Evolutionary conservation across 2,329 filamentous ascomycete genomes (phyloP).

Genomic region (Alternaria incomplexa): DNA sequence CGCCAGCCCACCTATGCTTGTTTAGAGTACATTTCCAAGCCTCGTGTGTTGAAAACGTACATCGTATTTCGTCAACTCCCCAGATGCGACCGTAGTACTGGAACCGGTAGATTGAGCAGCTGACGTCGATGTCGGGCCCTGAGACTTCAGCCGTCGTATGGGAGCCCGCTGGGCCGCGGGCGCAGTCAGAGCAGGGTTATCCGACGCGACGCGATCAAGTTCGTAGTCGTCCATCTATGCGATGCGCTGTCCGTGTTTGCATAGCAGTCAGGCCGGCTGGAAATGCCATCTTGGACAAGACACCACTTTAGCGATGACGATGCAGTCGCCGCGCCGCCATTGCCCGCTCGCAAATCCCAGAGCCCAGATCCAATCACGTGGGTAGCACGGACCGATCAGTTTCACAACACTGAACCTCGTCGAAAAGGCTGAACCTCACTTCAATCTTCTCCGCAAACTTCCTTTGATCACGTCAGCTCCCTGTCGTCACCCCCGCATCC

Average conservation of each 20-base stretch:
- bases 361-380: conserved; percentile 12
- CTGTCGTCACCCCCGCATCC: not conserved
- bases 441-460: not conserved
- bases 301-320: not conserved
- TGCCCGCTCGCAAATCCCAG: not conserved
- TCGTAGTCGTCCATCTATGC: conserved; percentile 37
- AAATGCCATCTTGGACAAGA: not conserved
- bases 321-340: conserved; percentile 6
- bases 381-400: conserved; percentile 11
- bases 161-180: conserved; percentile 25
- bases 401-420: conserved; percentile 8
- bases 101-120: conserved; percentile 5
- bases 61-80: conserved; percentile 35
- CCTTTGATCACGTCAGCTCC: not conserved
- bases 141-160: conserved; percentile 20
- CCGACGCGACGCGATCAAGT: conserved; percentile 31
- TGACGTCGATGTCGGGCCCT: conserved; percentile 8
- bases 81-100: not conserved
- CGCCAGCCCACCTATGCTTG: conserved; percentile 41
- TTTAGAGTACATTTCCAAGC: not conserved
- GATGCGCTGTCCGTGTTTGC: not conserved
- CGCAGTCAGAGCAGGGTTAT: conserved; percentile 37
- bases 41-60: conserved; percentile 8
- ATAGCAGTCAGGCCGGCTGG: not conserved
- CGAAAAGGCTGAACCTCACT: conserved; percentile 1